Base-by-base conservation (phyloP, 2,329 filamentous ascomycete species). In the Exophiala phaeomuriformis region DNA sequence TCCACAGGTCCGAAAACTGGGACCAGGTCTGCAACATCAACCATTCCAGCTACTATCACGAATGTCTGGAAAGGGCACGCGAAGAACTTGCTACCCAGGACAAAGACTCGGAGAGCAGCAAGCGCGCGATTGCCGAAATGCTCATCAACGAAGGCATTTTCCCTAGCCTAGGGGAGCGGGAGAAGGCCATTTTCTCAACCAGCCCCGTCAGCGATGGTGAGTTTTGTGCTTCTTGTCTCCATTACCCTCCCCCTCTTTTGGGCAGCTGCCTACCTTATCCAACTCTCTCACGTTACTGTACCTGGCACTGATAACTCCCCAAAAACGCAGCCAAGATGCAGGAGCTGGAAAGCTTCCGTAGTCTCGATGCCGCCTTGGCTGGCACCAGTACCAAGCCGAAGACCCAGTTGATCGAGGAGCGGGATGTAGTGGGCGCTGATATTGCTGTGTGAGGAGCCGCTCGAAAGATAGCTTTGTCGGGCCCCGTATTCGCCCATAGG, bases 21-120 rank as follows among this genome's bases (percentile, higher is more conserved):
- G 57, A 60, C 33, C 51, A 56, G 19, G 61, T 63, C 28, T 63
- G 61, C 59, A 60, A 63, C 48, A 62, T 63, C 56, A 63, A 63
- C 43, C 61, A 63, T 46, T 47, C 52, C 35, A 56, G 52, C 8
- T 63, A 63, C 55, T 63, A 62, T 50, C 58, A 60, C 31, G 52
- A 58, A 31, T 61, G 60, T 31, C 48, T 63, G 30, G 55, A 44
- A 9, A 53, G 54, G 31, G 58, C 60, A 30, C 46, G 56, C 19
- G 51, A 49, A 27, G 56, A 61, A 46, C 45, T 63, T 29, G 49
- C 49, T 8, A 19, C 36, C 30, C 55, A 60, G 47, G 58, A 56
- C 33, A 55, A 52, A 42, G 49, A 52, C 28, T 40, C 47, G 9
- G 48, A 54, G n/a, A 44, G 33, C 10, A 53, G 54, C 33, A 49